Conservation (phyloP, 306 rosid species). For the Quercus mongolica region DNA sequence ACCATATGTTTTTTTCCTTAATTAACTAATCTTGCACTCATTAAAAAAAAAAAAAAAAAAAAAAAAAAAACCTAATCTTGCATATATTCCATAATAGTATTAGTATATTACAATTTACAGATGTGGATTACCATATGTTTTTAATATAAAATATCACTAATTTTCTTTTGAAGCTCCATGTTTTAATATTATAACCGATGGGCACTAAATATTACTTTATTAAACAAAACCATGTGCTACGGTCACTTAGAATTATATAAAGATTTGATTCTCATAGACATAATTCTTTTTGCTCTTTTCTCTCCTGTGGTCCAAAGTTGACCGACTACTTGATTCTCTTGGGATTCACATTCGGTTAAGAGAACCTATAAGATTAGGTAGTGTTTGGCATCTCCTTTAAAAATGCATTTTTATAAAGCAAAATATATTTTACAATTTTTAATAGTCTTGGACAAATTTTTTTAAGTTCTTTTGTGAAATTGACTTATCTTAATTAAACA, state of each 20-base stretch:
- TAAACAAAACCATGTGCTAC: neutral
- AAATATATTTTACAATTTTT: no score
- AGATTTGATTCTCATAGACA: neutral
- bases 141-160: neutral
- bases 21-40: no score
- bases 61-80: neutral
- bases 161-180: neutral
- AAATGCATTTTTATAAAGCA: no score
- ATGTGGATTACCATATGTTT: neutral
- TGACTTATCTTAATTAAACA: no score
- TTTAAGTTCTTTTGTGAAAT: no score
- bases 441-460: no score
- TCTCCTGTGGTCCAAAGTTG: neutral
- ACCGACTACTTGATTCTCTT: neutral
- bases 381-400: no score
- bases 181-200: neutral
- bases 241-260: neutral
- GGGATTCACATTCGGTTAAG: neutral
- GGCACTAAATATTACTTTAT: neutral
- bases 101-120: neutral
- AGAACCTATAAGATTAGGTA: no score
- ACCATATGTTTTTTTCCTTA: no score
- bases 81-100: neutral
- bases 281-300: neutral
- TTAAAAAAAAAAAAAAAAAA: no score